Conservation (phyloP, 305 asterid species). For the Withania somnifera region DNA sequence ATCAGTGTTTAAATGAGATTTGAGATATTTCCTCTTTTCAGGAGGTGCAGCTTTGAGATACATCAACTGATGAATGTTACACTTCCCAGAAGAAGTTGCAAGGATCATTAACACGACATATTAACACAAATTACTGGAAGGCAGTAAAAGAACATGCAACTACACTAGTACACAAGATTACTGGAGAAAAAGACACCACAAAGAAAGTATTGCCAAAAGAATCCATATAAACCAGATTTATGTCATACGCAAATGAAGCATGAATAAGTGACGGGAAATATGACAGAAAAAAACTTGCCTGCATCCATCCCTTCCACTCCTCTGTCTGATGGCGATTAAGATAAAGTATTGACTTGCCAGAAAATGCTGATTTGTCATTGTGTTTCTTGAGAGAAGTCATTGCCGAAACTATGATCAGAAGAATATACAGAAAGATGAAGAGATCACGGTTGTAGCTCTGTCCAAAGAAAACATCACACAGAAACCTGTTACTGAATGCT, state of each 20-base stretch:
- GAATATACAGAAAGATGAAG: slow-evolving; percentile 64
- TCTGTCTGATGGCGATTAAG: slow-evolving; percentile 96
- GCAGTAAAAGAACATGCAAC: background rate
- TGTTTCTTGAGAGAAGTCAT: slow-evolving; percentile 88
- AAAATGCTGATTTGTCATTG: slow-evolving; percentile 70
- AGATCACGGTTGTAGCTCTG: slow-evolving; percentile 97
- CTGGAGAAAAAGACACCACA: background rate
- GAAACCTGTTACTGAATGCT: background rate
- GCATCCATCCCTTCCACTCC: slow-evolving; percentile 99
- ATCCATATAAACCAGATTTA: background rate
- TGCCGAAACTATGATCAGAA: slow-evolving; percentile 78
- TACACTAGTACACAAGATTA: background rate
- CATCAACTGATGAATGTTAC: background rate
- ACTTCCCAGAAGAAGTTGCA: background rate
- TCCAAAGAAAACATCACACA: slow-evolving; percentile 20
- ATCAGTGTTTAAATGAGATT: background rate
- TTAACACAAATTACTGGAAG: background rate
- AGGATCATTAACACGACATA: background rate
- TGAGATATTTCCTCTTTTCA: background rate
- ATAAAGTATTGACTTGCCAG: slow-evolving; percentile 78
- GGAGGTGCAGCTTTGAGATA: background rate
- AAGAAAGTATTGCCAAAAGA: background rate
- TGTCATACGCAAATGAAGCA: background rate
- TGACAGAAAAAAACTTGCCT: slow-evolving; percentile 36
- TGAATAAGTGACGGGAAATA: background rate